These are phyloP conservation scores for Penicillium thymicola DNA, from an alignment of 2,329 filamentous ascomycete species.

Conservation along the genomic window DNA sequence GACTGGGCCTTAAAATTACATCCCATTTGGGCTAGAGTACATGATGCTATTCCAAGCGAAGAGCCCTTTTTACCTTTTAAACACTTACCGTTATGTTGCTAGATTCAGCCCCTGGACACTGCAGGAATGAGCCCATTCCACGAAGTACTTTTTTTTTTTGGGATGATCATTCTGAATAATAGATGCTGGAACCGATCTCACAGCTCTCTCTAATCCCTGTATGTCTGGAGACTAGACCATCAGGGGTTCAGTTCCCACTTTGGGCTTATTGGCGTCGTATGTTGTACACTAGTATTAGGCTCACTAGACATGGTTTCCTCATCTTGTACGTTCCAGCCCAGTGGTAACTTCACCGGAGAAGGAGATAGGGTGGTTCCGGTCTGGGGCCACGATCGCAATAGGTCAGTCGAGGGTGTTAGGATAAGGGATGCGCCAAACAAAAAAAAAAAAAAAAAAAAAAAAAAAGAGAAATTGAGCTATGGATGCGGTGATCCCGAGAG, in stretches of 20 bases:
- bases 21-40: neutral
- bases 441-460: neutral
- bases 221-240: neutral
- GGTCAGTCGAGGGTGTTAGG: neutral
- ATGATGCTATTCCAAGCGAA: neutral
- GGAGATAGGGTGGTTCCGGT: slow-evolving; percentile 3
- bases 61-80: neutral
- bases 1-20: neutral
- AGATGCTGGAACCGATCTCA: neutral
- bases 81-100: neutral
- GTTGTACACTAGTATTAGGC: neutral
- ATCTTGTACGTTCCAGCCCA: slow-evolving; percentile 13
- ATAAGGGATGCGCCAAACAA: neutral
- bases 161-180: neutral
- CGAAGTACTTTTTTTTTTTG: neutral
- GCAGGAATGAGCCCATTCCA: neutral
- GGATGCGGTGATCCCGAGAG: slow-evolving; percentile 14
- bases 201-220: neutral
- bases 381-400: neutral
- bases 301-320: neutral
- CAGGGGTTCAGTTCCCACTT: neutral
- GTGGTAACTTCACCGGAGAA: slow-evolving; percentile 11
- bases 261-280: neutral
- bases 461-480: neutral
- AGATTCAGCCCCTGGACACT: neutral